Conservation (phyloP, 495 filamentous ascomycete genomes). For the Massariosphaeria phaeospora region DNA sequence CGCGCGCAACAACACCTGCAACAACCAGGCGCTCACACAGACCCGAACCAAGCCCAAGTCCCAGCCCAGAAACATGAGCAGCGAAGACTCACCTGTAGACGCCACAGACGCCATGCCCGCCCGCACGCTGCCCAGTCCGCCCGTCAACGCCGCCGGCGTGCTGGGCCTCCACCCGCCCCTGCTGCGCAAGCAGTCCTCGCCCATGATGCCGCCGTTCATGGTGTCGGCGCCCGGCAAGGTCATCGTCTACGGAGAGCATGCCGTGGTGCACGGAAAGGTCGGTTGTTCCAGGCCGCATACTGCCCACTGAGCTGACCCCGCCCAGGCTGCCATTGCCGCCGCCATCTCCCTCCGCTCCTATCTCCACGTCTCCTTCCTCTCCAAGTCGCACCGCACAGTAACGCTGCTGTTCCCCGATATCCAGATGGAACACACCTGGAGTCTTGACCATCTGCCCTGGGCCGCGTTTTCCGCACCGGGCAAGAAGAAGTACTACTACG, state of each 20-base stretch:
- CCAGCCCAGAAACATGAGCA: no score
- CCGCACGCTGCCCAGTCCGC: conserved; percentile 4
- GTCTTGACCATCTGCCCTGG: conserved; percentile 88
- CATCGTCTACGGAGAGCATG: conserved; percentile 95
- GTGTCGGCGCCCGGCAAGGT: conserved; percentile 96
- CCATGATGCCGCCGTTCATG: conserved; percentile 80
- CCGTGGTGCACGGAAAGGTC: conserved; percentile 91
- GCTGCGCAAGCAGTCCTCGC: conserved; percentile 37
- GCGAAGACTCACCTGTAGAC: no score
- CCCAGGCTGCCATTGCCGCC: conserved; percentile 80
- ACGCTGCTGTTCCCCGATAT: conserved; percentile 86
- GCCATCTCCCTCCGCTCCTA: conserved; percentile 93
- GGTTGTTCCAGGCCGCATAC: neutral
- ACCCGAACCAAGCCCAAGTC: no score
- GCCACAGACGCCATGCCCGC: conserved; percentile 23
- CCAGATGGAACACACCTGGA: conserved; percentile 79
- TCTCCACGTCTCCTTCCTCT: conserved; percentile 84
- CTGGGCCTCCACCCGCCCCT: neutral
- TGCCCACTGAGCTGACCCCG: conserved; percentile 2
- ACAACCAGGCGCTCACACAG: no score
- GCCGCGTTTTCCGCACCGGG: conserved; percentile 64
- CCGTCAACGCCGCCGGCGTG: neutral
- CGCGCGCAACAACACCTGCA: no score
- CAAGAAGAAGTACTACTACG: conserved; percentile 92
- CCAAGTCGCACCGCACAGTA: conserved; percentile 77